Evolutionary conservation across 2,329 filamentous ascomycete genomes (phyloP).

Genomic region (Ascomycota sp.): DNA sequence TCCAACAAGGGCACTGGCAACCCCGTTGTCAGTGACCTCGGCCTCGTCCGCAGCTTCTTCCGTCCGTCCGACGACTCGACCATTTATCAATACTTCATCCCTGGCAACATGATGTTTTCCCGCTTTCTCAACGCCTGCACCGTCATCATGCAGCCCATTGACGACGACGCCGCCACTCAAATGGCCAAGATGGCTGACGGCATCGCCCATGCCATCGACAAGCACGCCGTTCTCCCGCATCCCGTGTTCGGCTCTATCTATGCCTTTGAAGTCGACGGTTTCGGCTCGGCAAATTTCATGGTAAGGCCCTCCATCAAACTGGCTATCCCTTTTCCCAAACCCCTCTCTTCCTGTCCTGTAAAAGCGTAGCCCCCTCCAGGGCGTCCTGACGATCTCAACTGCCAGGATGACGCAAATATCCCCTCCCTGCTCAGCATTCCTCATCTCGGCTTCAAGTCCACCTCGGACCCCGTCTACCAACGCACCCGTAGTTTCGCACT

Average conservation of each 20-base stretch:
- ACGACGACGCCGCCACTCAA: constrained; percentile 26
- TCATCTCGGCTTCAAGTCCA: constrained; percentile 31
- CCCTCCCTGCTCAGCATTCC: constrained; percentile 38
- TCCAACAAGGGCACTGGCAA: constrained; percentile 56
- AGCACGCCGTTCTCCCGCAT: constrained; percentile 43
- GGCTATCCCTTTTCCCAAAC: no score
- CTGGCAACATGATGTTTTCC: constrained; percentile 69
- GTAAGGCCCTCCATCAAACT: constrained; percentile 7
- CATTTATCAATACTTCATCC: constrained; percentile 69
- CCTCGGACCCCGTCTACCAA: constrained; percentile 41
- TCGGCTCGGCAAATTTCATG: constrained; percentile 36
- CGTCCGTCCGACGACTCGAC: constrained; percentile 76
- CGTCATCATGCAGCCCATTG: constrained; percentile 21
- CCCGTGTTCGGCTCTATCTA: constrained; percentile 41
- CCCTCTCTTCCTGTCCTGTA: no score
- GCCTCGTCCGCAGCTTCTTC: constrained; percentile 70
- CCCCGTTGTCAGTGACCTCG: constrained; percentile 56
- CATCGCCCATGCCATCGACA: constrained; percentile 43
- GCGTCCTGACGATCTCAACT: no score
- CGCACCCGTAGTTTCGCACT: constrained; percentile 60
- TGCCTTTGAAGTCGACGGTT: constrained; percentile 48
- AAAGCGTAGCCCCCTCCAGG: no score
- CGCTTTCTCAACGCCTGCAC: constrained; percentile 31
- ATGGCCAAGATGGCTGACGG: constrained; percentile 33
- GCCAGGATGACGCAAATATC: constrained; percentile 36